phyloP scores from a whole-genome alignment of 192 early-diverging fungal genomes.

The Podila verticillata region DNA sequence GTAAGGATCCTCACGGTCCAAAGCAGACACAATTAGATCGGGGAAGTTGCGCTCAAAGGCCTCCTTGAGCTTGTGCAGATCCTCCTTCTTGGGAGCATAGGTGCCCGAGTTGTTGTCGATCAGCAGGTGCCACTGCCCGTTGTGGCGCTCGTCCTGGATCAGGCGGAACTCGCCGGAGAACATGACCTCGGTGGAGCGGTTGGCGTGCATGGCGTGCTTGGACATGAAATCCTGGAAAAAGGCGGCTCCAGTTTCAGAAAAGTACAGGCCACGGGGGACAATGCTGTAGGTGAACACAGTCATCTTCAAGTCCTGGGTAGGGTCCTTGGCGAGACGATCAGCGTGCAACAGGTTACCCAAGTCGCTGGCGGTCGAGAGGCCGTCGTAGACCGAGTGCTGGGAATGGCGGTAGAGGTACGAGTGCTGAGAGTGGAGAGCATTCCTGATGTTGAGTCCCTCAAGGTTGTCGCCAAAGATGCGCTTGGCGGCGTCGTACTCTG shows the following conservation, averaged over 20 bases:
- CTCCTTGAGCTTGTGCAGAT: conserved; percentile 14
- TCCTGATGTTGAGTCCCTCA: conserved; percentile 19
- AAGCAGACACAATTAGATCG: conserved; percentile 10
- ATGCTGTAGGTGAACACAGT: conserved; percentile 15
- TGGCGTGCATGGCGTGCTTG: conserved; percentile 31
- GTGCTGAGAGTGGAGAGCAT: conserved; percentile 19
- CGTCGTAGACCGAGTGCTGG: conserved; percentile 4
- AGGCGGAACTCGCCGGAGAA: conserved; percentile 18
- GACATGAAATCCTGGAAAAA: conserved; percentile 33
- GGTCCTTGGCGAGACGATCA: background rate
- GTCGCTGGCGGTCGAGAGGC: background rate
- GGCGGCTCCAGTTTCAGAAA: conserved; percentile 17
- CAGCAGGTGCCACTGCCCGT: conserved; percentile 12
- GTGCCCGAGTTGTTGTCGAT: conserved; percentile 30
- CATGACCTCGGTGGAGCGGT: conserved; percentile 13
- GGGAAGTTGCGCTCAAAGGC: conserved; percentile 17
- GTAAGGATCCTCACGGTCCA: conserved; percentile 20
- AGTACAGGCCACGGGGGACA: conserved; percentile 17
- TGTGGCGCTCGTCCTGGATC: conserved; percentile 1
- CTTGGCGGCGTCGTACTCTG: conserved; percentile 7
- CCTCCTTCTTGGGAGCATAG: conserved; percentile 16
- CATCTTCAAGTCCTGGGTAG: conserved; percentile 9
- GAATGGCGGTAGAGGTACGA: conserved; percentile 19
- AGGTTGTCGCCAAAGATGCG: conserved; percentile 21
- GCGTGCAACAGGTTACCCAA: conserved; percentile 8